Percentiles rank a stretch among this genome's conserved stretches.
phyloP scores from a whole-genome alignment of 1,284 basidiomycete genomes.

The Anthracocystis setariae region DNA sequence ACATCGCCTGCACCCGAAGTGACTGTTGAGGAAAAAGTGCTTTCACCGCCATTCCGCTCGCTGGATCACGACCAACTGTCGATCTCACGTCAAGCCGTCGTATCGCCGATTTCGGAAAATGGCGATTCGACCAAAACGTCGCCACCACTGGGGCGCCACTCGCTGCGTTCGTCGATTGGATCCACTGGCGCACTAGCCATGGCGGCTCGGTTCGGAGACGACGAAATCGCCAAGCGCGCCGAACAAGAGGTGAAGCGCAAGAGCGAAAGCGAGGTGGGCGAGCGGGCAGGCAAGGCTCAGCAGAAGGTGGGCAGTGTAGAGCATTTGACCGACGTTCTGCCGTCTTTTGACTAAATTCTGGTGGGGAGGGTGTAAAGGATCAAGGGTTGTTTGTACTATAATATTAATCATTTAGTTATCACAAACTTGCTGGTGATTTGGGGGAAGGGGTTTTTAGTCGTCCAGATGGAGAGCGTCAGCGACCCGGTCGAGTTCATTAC shows the following conservation, averaged over 20 bases:
- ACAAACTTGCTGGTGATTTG: no score
- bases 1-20: constrained; percentile 1
- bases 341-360: constrained; percentile 31
- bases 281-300: constrained; percentile 41
- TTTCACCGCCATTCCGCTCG: constrained; percentile 48
- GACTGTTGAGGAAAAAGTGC: constrained; percentile 39
- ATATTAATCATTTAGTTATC: constrained; percentile 3
- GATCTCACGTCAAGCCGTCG: constrained; percentile 32
- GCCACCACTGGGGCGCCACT: not conserved
- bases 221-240: constrained; percentile 16
- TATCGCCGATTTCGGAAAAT: constrained; percentile 9
- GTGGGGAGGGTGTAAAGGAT: not conserved
- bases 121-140: no score
- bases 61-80: constrained; percentile 52
- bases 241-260: constrained; percentile 16
- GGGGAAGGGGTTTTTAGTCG: no score
- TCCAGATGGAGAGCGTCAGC: constrained; percentile 41
- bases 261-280: constrained; percentile 16
- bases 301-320: constrained; percentile 39
- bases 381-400: no score
- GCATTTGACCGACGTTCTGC: constrained; percentile 32
- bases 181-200: constrained; percentile 19
- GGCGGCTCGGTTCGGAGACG: constrained; percentile 21
- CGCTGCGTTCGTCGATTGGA: not conserved
- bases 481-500: constrained; percentile 21